Evolutionary conservation across 441 rosid genomes (phyloP).

Genomic region (Macaranga tanarius): DNA sequence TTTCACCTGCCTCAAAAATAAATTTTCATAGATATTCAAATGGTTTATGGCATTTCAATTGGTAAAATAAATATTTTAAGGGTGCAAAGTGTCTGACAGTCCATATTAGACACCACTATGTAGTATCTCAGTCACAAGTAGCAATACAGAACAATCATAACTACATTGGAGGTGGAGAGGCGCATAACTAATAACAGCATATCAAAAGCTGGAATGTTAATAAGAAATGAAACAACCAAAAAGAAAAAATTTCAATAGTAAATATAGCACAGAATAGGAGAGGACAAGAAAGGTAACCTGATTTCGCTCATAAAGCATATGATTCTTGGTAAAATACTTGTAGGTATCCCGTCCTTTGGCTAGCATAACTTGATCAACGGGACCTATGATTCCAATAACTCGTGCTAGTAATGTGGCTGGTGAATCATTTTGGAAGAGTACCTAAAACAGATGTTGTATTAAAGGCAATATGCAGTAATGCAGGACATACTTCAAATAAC

Average conservation of each 20-base stretch:
- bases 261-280: neutral
- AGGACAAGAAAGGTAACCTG: constrained; percentile 48
- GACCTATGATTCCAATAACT: constrained; percentile 81
- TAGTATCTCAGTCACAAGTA: neutral
- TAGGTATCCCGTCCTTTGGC: constrained; percentile 86
- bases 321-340: constrained; percentile 88
- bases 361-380: constrained; percentile 76
- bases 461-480: constrained; percentile 20
- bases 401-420: constrained; percentile 92
- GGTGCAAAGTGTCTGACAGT: neutral
- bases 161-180: no score
- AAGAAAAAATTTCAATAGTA: neutral
- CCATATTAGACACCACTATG: neutral
- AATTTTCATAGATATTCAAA: neutral
- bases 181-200: neutral
- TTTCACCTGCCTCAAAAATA: neutral
- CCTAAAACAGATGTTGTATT: constrained; percentile 44
- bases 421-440: constrained; percentile 97
- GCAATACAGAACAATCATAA: neutral
- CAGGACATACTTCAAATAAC: neutral
- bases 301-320: constrained; percentile 90
- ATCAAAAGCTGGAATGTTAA: neutral
- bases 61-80: neutral
- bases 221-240: neutral
- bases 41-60: neutral